These are phyloP conservation scores for Madurella mycetomatis DNA, from an alignment of 2,329 filamentous ascomycete genomes.

Conservation along the genomic window DNA sequence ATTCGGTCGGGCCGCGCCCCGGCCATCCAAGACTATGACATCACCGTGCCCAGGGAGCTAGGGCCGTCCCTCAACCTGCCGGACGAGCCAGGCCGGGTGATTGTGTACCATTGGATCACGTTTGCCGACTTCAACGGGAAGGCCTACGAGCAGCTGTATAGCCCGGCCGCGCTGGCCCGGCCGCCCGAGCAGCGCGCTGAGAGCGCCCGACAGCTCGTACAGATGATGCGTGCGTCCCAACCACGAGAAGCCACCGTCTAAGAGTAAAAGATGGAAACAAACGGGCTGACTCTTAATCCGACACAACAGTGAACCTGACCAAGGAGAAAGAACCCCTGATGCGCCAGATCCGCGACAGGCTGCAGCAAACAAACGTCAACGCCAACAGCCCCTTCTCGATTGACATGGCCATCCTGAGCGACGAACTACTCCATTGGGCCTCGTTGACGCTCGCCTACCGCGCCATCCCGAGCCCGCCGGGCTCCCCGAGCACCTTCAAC, in stretches of 20 bases:
- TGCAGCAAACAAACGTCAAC: slow-evolving; percentile 22
- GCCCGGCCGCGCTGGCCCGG: slow-evolving; percentile 41
- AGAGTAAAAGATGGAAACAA: slow-evolving; percentile 17
- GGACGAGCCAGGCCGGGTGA: slow-evolving; percentile 39
- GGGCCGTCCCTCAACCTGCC: slow-evolving; percentile 25
- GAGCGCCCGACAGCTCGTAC: slow-evolving; percentile 37
- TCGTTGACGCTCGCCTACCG: slow-evolving; percentile 50
- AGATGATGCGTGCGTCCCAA: slow-evolving; percentile 14
- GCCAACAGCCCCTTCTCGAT: slow-evolving; percentile 39
- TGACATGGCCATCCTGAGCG: slow-evolving; percentile 42
- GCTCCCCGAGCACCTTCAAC: slow-evolving; percentile 39
- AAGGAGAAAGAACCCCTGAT: slow-evolving; percentile 16
- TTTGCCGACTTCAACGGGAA: slow-evolving; percentile 54
- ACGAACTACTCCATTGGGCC: slow-evolving; percentile 45
- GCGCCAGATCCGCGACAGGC: slow-evolving; percentile 10
- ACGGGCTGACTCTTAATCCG: slow-evolving; percentile 26
- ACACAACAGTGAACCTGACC: slow-evolving; percentile 29
- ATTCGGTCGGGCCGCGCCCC: slow-evolving; percentile 56
- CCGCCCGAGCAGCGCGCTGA: slow-evolving; percentile 38
- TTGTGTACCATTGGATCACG: slow-evolving; percentile 52
- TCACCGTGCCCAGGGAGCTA: slow-evolving; percentile 39
- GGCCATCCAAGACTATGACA: slow-evolving; percentile 54
- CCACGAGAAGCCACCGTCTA: not conserved
- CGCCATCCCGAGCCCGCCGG: slow-evolving; percentile 45
- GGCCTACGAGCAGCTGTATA: slow-evolving; percentile 56